Percentiles rank a stretch among this genome's conserved stretches.
Conservation (phyloP, 2,329 filamentous ascomycete species). For the Aspergillus japonicus region DNA sequence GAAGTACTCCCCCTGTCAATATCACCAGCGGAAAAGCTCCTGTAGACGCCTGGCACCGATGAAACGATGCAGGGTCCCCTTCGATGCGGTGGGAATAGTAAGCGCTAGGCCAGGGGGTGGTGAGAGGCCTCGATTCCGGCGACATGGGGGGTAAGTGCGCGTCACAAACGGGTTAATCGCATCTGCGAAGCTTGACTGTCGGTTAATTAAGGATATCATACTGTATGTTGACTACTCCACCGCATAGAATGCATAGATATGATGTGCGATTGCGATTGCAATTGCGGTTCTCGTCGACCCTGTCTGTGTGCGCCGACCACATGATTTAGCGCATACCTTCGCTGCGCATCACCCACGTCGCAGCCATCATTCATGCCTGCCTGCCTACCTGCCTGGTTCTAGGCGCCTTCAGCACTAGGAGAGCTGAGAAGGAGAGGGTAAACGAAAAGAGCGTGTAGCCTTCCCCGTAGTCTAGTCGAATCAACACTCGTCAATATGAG, state of each 20-base stretch:
- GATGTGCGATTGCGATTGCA: not conserved
- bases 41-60: conserved; percentile 7
- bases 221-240: too few species aligned
- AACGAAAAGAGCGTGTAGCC: not conserved
- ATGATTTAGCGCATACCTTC: not conserved
- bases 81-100: conserved; percentile 3
- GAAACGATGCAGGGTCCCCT: conserved; percentile 15
- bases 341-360: not conserved
- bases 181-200: not conserved
- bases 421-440: not conserved
- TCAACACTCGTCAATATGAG: not conserved
- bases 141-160: not conserved
- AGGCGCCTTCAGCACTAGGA: not conserved
- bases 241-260: too few species aligned
- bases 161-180: not conserved
- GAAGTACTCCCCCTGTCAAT: not conserved
- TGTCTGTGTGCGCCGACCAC: not conserved
- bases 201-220: conserved; percentile 4
- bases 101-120: conserved; percentile 8
- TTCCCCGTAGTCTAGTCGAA: not conserved
- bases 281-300: too few species aligned
- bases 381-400: not conserved
- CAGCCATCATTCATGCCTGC: not conserved
- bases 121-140: not conserved
- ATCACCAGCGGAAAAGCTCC: not conserved